These are phyloP conservation scores for Pulveroboletus sp. DNA, from an alignment of 768 basidiomycete species.

Conservation along the genomic window DNA sequence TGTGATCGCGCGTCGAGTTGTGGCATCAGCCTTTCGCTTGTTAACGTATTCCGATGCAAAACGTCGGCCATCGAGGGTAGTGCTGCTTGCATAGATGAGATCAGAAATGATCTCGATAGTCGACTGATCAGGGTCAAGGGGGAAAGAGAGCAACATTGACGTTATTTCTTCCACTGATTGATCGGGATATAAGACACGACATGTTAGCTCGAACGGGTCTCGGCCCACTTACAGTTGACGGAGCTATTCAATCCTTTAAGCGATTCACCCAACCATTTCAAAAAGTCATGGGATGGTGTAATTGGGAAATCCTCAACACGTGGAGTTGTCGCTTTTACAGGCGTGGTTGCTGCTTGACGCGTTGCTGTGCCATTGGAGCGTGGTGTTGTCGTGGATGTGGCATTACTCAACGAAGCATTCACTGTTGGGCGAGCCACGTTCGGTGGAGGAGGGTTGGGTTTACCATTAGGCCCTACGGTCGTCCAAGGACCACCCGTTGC, in stretches of 20 bases:
- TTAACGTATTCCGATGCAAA: conserved; percentile 91
- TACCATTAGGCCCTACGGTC: conserved; percentile 80
- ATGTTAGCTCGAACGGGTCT: background rate
- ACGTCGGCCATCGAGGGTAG: conserved; percentile 90
- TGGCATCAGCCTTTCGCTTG: conserved; percentile 81
- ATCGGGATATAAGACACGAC: conserved; percentile 17
- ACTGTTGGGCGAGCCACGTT: conserved; percentile 35
- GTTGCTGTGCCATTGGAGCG: conserved; percentile 39
- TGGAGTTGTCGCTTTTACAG: conserved; percentile 25
- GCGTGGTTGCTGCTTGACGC: conserved; percentile 36
- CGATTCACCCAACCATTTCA: conserved; percentile 86
- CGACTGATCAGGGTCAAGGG: conserved; percentile 78
- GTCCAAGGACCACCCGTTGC: conserved; percentile 69
- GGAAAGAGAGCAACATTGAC: conserved; percentile 92
- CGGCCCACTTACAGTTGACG: conserved; percentile 47
- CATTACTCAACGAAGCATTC: conserved; percentile 25
- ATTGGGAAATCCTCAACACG: conserved; percentile 61
- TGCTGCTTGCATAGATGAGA: conserved; percentile 89
- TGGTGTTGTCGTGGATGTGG: conserved; percentile 30
- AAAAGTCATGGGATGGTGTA: conserved; percentile 82
- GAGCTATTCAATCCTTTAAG: conserved; percentile 65
- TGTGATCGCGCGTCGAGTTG: conserved; percentile 45
- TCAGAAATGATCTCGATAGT: conserved; percentile 93
- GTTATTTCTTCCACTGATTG: conserved; percentile 89
- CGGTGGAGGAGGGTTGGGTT: conserved; percentile 34